phyloP scores from a whole-genome alignment of 2,329 filamentous ascomycete genomes.

The Exophiala sp. region DNA sequence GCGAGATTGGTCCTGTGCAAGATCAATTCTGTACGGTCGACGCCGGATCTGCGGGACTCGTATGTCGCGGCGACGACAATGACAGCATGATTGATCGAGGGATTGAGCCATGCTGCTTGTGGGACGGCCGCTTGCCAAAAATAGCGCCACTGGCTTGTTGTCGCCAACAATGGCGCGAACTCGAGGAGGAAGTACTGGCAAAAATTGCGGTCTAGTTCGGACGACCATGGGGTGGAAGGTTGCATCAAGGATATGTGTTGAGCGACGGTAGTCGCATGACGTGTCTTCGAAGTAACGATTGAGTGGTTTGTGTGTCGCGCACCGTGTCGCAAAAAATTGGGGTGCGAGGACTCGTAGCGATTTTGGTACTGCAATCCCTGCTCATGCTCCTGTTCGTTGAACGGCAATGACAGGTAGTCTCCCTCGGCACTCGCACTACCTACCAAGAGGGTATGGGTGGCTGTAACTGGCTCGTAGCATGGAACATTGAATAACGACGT shows the following conservation, averaged over 20 bases:
- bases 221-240: constrained; percentile 3
- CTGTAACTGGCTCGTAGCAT: no score
- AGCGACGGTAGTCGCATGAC: background rate
- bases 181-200: constrained; percentile 1
- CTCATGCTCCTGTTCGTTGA: no score
- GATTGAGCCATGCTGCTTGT: constrained; percentile 13
- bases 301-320: no score
- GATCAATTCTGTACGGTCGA: constrained; percentile 5
- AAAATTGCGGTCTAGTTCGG: constrained; percentile 1
- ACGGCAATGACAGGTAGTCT: no score
- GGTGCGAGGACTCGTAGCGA: background rate
- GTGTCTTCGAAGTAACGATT: background rate
- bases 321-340: background rate
- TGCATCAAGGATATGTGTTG: background rate
- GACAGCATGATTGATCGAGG: constrained; percentile 18
- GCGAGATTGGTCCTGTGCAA: constrained; percentile 9
- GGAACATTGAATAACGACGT: no score
- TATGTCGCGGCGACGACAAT: constrained; percentile 15
- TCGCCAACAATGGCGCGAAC: constrained; percentile 13
- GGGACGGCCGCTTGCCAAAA: constrained; percentile 19
- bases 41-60: constrained; percentile 10
- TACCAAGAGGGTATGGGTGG: no score
- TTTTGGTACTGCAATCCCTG: no score
- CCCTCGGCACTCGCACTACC: no score
- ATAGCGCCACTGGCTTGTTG: constrained; percentile 6